Evolutionary conservation across 106 monocot genomes (phyloP).

Genomic region (Allium cepa): DNA sequence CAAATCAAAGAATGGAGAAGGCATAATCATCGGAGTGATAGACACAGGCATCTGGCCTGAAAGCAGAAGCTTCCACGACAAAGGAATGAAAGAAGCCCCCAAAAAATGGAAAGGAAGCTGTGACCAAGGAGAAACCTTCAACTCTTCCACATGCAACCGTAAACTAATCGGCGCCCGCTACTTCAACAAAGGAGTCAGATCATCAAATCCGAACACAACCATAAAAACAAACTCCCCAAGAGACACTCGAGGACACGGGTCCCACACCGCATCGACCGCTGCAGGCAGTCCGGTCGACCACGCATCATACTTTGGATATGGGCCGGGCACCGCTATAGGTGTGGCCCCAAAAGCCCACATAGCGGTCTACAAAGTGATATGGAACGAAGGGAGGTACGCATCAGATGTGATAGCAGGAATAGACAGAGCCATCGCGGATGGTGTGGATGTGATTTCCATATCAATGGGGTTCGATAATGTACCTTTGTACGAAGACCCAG

Average conservation of each 20-base stretch:
- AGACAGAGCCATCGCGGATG: slow-evolving; percentile 40
- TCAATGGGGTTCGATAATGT: slow-evolving; percentile 29
- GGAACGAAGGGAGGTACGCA: slow-evolving; percentile 31
- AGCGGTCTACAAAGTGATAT: slow-evolving; percentile 50
- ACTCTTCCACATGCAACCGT: slow-evolving; percentile 33
- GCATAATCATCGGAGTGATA: slow-evolving; percentile 1
- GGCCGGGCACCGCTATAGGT: slow-evolving; percentile 28
- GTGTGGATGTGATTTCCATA: slow-evolving; percentile 44
- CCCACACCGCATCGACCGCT: slow-evolving; percentile 46
- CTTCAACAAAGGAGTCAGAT: slow-evolving; percentile 27
- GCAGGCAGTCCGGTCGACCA: slow-evolving; percentile 18
- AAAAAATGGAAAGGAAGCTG: slow-evolving; percentile 36
- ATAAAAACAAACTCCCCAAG: slow-evolving; percentile 4
- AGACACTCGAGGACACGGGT: slow-evolving; percentile 39
- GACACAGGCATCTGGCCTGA: slow-evolving; percentile 10
- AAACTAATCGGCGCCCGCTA: slow-evolving; percentile 51
- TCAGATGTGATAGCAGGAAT: slow-evolving; percentile 44
- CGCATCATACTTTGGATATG: slow-evolving; percentile 24
- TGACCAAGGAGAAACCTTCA: slow-evolving; percentile 25
- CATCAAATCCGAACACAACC: not conserved
- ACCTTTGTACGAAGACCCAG: slow-evolving; percentile 18
- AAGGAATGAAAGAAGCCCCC: slow-evolving; percentile 5
- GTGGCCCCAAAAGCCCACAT: slow-evolving; percentile 32
- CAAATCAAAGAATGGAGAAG: not conserved
- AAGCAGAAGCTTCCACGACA: slow-evolving; percentile 3